Evolutionary conservation across 140 eudicot species (phyloP).

Genomic region (Flaveria floridana): DNA sequence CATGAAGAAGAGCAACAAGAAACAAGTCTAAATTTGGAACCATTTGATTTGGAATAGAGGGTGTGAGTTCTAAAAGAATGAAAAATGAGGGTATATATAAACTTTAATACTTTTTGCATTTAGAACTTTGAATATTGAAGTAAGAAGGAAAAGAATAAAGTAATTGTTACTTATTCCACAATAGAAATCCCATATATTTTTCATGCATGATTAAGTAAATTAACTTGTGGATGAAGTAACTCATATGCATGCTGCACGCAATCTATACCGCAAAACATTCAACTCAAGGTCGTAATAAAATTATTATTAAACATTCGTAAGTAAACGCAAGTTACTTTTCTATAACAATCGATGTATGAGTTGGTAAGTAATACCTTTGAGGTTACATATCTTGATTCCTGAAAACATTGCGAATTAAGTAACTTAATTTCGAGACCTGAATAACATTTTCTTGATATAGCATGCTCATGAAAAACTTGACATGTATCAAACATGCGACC

Average conservation of each 20-base stretch:
- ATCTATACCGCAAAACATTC: too few species aligned
- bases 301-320: too few species aligned
- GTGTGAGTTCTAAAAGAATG: slow-evolving; percentile 16
- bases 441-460: too few species aligned
- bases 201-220: background rate
- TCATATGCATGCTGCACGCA: background rate
- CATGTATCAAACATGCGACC: too few species aligned
- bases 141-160: slow-evolving; percentile 30
- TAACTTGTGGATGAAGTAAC: background rate
- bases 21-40: slow-evolving; percentile 53
- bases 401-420: too few species aligned
- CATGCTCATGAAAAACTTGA: too few species aligned
- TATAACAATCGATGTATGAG: too few species aligned
- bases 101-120: slow-evolving; percentile 7
- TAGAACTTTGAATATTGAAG: slow-evolving; percentile 15
- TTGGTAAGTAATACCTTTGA: too few species aligned
- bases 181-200: background rate
- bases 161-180: slow-evolving; percentile 29
- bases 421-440: too few species aligned
- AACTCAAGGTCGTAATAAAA: too few species aligned
- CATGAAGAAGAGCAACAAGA: slow-evolving; percentile 61
- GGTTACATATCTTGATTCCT: too few species aligned
- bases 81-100: background rate
- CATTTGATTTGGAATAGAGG: slow-evolving; percentile 28
- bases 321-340: too few species aligned